Base-by-base conservation (phyloP, 345 rosid genomes). In the Schrenkiella parvula region DNA sequence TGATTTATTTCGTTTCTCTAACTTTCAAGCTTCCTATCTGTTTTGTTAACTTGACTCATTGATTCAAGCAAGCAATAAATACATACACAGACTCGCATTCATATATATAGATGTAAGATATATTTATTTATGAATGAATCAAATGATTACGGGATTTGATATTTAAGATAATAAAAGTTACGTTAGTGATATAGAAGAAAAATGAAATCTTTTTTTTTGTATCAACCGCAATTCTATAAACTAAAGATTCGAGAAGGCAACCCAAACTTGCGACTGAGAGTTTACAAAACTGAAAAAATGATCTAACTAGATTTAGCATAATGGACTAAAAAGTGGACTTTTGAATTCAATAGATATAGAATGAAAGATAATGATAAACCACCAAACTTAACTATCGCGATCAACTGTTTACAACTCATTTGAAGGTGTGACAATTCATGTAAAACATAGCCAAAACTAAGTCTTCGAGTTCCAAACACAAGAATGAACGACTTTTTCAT, bases 41-140 rank as follows among this genome's bases (percentile, higher is more conserved):
- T 77, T 76, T 71, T 70, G 48, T 56, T 76, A 68, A 68, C n/a
- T 60, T 75, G 64, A 68, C 42, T 19, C 72, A 69, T 55, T 63
- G 55, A 55, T 76, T 63, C 71, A 70, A 70, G 71, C 61, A 64
- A 76, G 18, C 62, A 55, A 76, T 64, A 28, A 35, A 62, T 53
- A 43, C 10, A 23, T 48, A 67, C 26, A 42, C 34, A n/a, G n/a
- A n/a, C n/a, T n/a, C n/a, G n/a, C n/a, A n/a, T n/a, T n/a, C n/a
- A n/a, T n/a, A n/a, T n/a, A n/a, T n/a, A n/a, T n/a, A n/a, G n/a
- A 25, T 25, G 15, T 41, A 56, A 8, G 14, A 15, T 31, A 55
- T 13, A 28, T 53, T 55, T 31, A 10, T 32, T 26, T 54, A 54
- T 31, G 14, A 31, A 53, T 28, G 37, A 28, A 28, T 9, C 29